Base-by-base conservation (phyloP, 2,329 filamentous ascomycete genomes). In the Monosporascus ibericus region DNA sequence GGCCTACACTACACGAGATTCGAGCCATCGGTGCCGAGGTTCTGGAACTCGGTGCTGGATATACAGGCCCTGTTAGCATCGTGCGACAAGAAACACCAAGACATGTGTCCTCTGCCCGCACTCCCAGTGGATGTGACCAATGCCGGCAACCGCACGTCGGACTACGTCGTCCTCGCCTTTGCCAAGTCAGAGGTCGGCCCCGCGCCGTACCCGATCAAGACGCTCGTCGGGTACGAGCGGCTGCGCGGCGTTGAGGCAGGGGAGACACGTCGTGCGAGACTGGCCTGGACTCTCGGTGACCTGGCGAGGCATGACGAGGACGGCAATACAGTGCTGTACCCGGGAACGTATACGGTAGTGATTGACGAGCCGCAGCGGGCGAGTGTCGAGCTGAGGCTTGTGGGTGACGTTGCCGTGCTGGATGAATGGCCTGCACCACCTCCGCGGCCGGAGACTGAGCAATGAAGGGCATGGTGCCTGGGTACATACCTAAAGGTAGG, bases 1-100 rank as follows among this genome's bases (percentile, higher is more conserved):
- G 81, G 81, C 0, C 58, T 83, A 53, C 79, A 84, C 60, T 84
- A 84, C 65, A 84, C 80, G 5, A 78, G 66, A 38, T 84, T 84
- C 57, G 55, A 60, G 15, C 61, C 66, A 6, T 56, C 59, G 6
- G 50, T 58, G 17, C 55, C 55, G 25, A 3, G 27, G 2, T 30
- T 11, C 8, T 3, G 1, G 8, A 11, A 11, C 27, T 30, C 27
- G 27, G 11, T 9, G 27, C 27, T 30, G 9, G 9, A 30, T 30
- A 9, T 30, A 30, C 27, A 30, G 27, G 27, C 27, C 27, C 27
- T 30, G 27, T 3, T 30, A 3, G 27, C 27, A 30, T 30, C 27
- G 9, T 30, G 27, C 9, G 27, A 30, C 27, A 30, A 30, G 27
- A 8, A 30, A 9, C 8, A 30, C 27, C 27, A 0, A 9, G 27